A percentile compares a stretch with the other conserved stretches of the same genome.
Evolutionary conservation across 345 rosid species (phyloP).

Genomic region (Salix koriyanagi): DNA sequence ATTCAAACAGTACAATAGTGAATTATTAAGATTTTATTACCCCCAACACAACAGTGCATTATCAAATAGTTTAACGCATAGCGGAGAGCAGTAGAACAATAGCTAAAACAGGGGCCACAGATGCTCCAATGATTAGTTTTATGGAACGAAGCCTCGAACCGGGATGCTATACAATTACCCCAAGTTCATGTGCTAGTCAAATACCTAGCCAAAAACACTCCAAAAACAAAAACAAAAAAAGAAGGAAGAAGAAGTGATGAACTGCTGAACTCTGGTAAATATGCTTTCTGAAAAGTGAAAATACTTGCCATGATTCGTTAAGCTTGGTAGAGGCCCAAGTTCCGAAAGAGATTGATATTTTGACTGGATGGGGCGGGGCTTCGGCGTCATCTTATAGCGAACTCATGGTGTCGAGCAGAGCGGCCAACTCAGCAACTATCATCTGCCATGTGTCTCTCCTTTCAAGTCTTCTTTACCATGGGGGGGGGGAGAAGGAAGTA

Average conservation of each 20-base stretch:
- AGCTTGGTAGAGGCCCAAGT: conserved; percentile 70
- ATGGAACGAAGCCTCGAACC: background rate
- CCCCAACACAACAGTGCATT: no score
- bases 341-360: conserved; percentile 77
- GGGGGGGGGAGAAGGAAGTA: background rate
- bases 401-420: conserved; percentile 38
- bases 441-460: conserved; percentile 39
- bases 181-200: background rate
- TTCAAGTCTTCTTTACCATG: background rate
- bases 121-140: background rate
- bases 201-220: background rate
- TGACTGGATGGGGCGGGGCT: conserved; percentile 45
- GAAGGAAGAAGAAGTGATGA: background rate
- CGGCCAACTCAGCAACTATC: conserved; percentile 32
- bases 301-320: conserved; percentile 27
- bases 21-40: no score
- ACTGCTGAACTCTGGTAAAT: background rate
- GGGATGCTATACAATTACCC: background rate
- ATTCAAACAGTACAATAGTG: no score
- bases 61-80: background rate
- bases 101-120: no score
- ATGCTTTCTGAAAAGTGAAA: conserved; percentile 9
- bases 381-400: conserved; percentile 35
- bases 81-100: background rate
- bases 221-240: no score